Evolutionary conservation across 192 early-diverging fungal species (phyloP).

Genomic region (Coemansia sp.): DNA sequence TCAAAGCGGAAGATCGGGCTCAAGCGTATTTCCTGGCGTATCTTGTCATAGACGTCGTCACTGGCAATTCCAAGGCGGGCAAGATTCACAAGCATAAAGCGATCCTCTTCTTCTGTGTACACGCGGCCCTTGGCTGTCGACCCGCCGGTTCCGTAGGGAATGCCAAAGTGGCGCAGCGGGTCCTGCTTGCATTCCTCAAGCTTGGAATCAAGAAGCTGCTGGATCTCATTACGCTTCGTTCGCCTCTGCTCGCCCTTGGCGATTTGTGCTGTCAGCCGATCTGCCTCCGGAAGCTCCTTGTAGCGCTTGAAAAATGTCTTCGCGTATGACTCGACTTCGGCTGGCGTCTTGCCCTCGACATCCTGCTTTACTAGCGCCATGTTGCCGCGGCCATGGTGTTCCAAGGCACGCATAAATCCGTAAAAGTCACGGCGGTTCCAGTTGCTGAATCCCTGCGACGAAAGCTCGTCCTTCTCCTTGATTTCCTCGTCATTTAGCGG

Average conservation of each 20-base stretch:
- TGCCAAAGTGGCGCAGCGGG: slow-evolving; percentile 86
- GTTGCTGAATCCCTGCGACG: slow-evolving; percentile 76
- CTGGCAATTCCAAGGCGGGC: slow-evolving; percentile 86
- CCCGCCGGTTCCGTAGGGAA: slow-evolving; percentile 79
- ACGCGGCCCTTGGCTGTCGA: slow-evolving; percentile 79
- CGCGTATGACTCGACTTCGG: slow-evolving; percentile 83
- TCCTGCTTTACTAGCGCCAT: slow-evolving; percentile 77
- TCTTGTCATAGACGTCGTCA: slow-evolving; percentile 93
- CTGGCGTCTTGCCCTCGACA: slow-evolving; percentile 89
- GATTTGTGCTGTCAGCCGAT: slow-evolving; percentile 83
- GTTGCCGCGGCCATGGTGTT: slow-evolving; percentile 80
- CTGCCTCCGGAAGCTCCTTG: slow-evolving; percentile 87
- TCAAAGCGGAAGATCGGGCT: slow-evolving; percentile 91
- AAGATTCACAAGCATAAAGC: slow-evolving; percentile 89
- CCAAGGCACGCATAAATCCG: slow-evolving; percentile 82
- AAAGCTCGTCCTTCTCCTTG: slow-evolving; percentile 71
- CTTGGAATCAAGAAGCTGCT: slow-evolving; percentile 78
- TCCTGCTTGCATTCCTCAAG: slow-evolving; percentile 67
- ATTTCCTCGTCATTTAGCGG: slow-evolving; percentile 88
- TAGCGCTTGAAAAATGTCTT: slow-evolving; percentile 88
- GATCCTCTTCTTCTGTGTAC: slow-evolving; percentile 94
- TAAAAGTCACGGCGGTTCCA: slow-evolving; percentile 93
- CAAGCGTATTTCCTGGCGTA: slow-evolving; percentile 82
- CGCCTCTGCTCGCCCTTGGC: slow-evolving; percentile 87
- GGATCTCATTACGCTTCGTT: slow-evolving; percentile 77